Evolutionary conservation across 345 rosid genomes (phyloP), one percentile per base, ranked within the genome.

Genomic region (Camelina sativa): DNA sequence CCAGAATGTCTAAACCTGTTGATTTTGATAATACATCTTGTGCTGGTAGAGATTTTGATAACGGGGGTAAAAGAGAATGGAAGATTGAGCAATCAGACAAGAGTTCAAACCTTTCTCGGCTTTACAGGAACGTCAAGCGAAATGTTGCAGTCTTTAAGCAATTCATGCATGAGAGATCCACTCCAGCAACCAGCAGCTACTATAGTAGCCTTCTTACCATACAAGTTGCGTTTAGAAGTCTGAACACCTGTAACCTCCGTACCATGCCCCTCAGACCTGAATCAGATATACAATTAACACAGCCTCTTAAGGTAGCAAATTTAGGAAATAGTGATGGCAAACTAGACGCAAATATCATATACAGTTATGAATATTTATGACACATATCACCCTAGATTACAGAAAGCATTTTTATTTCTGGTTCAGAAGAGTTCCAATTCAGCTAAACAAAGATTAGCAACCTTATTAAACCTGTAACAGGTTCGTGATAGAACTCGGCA

Each of bases 171-270:
- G 77, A 91, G 73, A 81, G 91, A 80, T 8, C 95, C 93, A 82
- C 88, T 91, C 97, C 95, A 94, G 84, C 88, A 84, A 84, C 96
- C 97, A 73, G 95, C 87, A 48, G 98, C 96, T 74, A 94, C 76
- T 28, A 90, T 73, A 72, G 89, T 67, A 16, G 89, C 96, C 84
- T 87, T 91, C 76, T 84, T 86, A 79, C 88, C 59, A 69, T 81
- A 81, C 84, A 94, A 75, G 62, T 78, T 75, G 50, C 79, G 85
- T 65, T 82, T 90, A 52, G 80, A 84, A 64, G 97, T 94, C 81
- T 65, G 82, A 62, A 94, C 86, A 76, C 83, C 93, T 80, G 77
- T 73, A 73, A 86, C 82, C 78, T 86, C 86, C 57, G 85, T 81
- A 30, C 66, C 37, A 60, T 22, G 5, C 79, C 78, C 76, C 62